phyloP scores from a whole-genome alignment of 192 early-diverging fungal genomes.

The Coemansia sp. region DNA sequence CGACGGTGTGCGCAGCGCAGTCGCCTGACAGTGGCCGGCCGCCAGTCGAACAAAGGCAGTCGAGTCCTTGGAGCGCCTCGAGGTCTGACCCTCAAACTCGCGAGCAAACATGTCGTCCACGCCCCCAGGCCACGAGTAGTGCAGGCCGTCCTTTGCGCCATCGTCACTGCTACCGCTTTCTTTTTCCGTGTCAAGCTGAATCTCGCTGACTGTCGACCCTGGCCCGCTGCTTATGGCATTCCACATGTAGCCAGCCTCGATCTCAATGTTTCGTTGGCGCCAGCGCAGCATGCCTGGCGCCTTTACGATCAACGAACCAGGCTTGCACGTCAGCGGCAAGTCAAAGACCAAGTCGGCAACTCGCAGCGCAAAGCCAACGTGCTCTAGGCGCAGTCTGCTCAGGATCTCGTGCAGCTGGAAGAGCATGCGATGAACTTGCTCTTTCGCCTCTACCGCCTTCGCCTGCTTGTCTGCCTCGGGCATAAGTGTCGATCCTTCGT shows the following conservation, averaged over 20 bases:
- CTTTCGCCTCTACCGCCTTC: constrained; percentile 5
- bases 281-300: constrained; percentile 47
- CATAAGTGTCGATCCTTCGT: not conserved
- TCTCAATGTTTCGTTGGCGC: constrained; percentile 38
- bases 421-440: constrained; percentile 31
- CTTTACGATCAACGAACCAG: constrained; percentile 11
- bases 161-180: not conserved
- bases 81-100: constrained; percentile 13
- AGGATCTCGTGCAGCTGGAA: constrained; percentile 47
- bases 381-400: constrained; percentile 47
- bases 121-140: constrained; percentile 18
- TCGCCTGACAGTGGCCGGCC: constrained; percentile 31
- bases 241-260: constrained; percentile 47
- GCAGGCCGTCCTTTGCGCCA: not conserved
- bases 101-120: constrained; percentile 16
- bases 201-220: constrained; percentile 15
- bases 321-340: constrained; percentile 36
- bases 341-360: constrained; percentile 45
- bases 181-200: constrained; percentile 1
- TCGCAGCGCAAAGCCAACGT: constrained; percentile 32
- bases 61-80: constrained; percentile 37
- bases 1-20: constrained; percentile 36
- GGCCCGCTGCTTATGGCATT: constrained; percentile 31
- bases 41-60: constrained; percentile 39
- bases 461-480: not conserved